Base-by-base conservation (phyloP, 2,329 filamentous ascomycete genomes). In the Neopestalotiopsis rosae region DNA sequence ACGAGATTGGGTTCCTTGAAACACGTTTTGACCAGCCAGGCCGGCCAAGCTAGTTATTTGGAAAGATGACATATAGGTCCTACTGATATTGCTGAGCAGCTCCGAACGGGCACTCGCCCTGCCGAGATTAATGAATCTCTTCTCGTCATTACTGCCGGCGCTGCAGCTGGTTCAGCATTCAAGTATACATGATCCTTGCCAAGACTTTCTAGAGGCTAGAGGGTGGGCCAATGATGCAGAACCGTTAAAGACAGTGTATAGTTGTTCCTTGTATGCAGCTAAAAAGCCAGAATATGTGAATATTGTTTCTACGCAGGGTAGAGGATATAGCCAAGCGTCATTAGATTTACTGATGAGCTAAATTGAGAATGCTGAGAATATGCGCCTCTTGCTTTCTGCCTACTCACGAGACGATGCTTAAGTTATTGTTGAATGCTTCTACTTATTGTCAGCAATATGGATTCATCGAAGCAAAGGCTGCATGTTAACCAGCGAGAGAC, bases 21-120 rank as follows among this genome's bases (percentile, higher is more conserved):
- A 70, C 66, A 67, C 69, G 66, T 68, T 66, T 68, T 65, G 66
- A 45, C 66, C 59, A 57, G 42, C 42, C 59, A 38, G 52, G 34
- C 45, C 66, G 66, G 34, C 69, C 40, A 58, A 28, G 58, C 62
- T 34, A 42, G 14, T 49, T 52, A 52, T n/a, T 66, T 65, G 40
- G 59, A 58, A 68, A 64, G 6, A 56, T 32, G 62, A 67, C 40
- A 34, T 57, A 45, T 20, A 38, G 24, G 28, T 52, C 57, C 66
- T 57, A 10, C 14, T 20, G 58, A 12, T 30, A 67, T 64, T 52
- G 45, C 45, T 52, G 17, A 52, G n/a, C n/a, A 20, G 45, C 9
- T 24, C 45, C 45, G 65, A 38, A 67, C 68, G 65, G 68, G 66
- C 66, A 57, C 49, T 69, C 52, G 67, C 28, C 67, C 67, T 57